Base-by-base conservation (phyloP, 1,139 yeast genomes). In the Saccharomyces hybrid region DNA sequence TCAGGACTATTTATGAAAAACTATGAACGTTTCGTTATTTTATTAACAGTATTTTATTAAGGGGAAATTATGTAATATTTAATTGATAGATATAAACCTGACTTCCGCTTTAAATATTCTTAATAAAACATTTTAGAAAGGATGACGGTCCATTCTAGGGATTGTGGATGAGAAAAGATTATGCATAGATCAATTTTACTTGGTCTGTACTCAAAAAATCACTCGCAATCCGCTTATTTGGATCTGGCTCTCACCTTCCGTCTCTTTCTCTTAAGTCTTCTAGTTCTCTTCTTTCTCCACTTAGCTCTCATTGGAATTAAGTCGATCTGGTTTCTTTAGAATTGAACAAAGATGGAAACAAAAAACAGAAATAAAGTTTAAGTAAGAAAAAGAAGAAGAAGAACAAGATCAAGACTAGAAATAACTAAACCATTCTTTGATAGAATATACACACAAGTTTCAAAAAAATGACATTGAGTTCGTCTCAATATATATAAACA, bases 231-330 rank as follows among this genome's bases (percentile, higher is more conserved):
- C 84, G 87, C 81, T 85, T 85, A 86, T 85, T 86, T 86, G 82
- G 93, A 86, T 88, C 97, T 88, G 80, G 97, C 97, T 88, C 97
- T 88, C 74, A 90, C 96, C 95, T 89, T 89, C 96, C 97, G 96
- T 86, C 97, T 87, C 95, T 90, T 90, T 86, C 97, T 88, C 87
- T 90, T 90, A 77, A 90, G 88, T 32, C 7, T 38, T 16, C 20
- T 38, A 5, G 44, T 95, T 89, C 97, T 89, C 95, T 90, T 90
- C 87, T 90, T 90, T 88, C 96, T 51, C 44, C 44, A 38, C 34
- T 31, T 31, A 31, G 34, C 34, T 31, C 34, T 31, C 34, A 31
- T 31, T 20, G 44, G 44, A 38, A 38, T 16, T 38, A 38, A 38
- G 44, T 38, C 44, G 44, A 38, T 38, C 11, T 38, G 25, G 13